Conservation (phyloP, 2,329 filamentous ascomycete species). For the Pseudocercospora fuligena region DNA sequence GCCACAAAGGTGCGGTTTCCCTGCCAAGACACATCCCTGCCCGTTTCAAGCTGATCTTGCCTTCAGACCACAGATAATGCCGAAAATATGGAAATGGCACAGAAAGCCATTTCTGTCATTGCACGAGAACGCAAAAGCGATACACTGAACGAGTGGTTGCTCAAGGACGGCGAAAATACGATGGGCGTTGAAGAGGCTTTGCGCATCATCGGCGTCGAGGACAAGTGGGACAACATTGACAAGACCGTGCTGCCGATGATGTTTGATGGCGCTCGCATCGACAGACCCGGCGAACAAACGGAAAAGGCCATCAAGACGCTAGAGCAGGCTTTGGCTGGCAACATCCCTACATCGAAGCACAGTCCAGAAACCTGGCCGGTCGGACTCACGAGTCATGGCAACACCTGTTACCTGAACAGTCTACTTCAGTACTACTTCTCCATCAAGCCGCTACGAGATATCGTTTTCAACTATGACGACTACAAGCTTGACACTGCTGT, state of each 20-base stretch:
- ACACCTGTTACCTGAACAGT: constrained; percentile 98
- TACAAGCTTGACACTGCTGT: constrained; percentile 71
- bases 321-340: constrained; percentile 33
- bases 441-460: constrained; percentile 76
- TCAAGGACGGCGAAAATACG: constrained; percentile 56
- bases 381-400: constrained; percentile 90
- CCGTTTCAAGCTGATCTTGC: constrained; percentile 2
- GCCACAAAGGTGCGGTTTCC: constrained; percentile 56
- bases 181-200: constrained; percentile 63
- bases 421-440: constrained; percentile 95
- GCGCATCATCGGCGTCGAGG: constrained; percentile 46
- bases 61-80: constrained; percentile 57
- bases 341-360: constrained; percentile 18
- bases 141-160: constrained; percentile 57
- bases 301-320: constrained; percentile 41
- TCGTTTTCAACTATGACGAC: constrained; percentile 76
- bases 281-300: constrained; percentile 39
- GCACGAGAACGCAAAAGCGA: constrained; percentile 63
- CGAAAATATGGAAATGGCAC: constrained; percentile 54
- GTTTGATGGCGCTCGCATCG: constrained; percentile 32
- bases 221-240: constrained; percentile 34
- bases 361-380: constrained; percentile 66
- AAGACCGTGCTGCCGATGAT: constrained; percentile 27
- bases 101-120: constrained; percentile 63
- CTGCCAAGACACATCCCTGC: constrained; percentile 4